Percentiles rank a stretch among this genome's conserved stretches.
Conservation (phyloP, 768 basidiomycete genomes). For the Xerocomellus amylosporus region DNA sequence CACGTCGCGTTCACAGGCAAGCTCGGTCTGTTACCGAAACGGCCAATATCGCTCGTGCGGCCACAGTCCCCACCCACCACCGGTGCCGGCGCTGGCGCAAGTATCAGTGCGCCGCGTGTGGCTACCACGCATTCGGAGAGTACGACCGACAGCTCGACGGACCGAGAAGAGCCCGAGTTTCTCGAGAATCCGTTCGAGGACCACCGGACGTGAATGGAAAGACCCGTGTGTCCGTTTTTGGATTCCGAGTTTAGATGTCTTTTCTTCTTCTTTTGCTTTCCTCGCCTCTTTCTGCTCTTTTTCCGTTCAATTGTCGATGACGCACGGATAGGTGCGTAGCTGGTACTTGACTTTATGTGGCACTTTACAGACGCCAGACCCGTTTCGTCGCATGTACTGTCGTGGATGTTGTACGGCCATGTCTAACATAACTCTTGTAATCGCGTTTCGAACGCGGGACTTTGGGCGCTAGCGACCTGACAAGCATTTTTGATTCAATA, state of each 20-base stretch:
- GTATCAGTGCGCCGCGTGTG: conserved; percentile 5
- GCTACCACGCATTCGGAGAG: conserved; percentile 12
- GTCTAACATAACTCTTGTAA: not conserved
- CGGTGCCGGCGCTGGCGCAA: not conserved
- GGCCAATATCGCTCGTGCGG: conserved; percentile 59
- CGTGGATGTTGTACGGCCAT: not conserved
- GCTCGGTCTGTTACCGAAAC: conserved; percentile 69
- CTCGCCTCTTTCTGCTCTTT: not conserved
- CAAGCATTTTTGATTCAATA: not conserved
- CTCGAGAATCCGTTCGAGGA: conserved; percentile 77
- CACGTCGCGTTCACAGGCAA: conserved; percentile 42
- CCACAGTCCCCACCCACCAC: conserved; percentile 29
- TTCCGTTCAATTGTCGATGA: not conserved
- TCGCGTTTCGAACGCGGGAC: not conserved
- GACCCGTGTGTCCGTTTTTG: not conserved
- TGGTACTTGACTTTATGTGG: not conserved
- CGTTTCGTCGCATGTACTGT: not conserved
- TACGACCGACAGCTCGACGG: conserved; percentile 24
- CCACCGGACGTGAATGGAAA: conserved; percentile 24
- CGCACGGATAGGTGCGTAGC: not conserved
- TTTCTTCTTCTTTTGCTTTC: not conserved
- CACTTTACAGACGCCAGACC: not conserved
- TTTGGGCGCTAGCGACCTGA: too few species aligned
- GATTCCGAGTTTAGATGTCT: not conserved
- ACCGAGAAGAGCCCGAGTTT: conserved; percentile 65